A percentile compares a stretch with the other conserved stretches of the same genome.
These are phyloP conservation scores for Funneliformis mosseae DNA, from an alignment of 192 early-diverging fungal species.

Conservation along the genomic window DNA sequence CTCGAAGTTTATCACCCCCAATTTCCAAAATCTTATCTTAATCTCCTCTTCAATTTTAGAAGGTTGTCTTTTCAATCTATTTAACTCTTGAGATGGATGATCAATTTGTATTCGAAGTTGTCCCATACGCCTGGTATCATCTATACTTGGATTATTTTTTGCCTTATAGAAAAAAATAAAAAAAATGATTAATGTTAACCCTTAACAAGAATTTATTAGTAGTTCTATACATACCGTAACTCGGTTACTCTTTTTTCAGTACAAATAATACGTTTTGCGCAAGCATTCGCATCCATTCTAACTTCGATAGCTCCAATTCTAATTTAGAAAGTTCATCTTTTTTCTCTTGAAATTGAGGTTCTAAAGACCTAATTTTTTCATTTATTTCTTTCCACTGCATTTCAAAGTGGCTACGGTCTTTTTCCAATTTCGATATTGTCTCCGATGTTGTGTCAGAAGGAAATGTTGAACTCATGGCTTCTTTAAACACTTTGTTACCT, in stretches of 20 bases:
- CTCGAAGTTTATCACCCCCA: constrained; percentile 85
- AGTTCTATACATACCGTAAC: too few species aligned
- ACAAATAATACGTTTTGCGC: constrained; percentile 14
- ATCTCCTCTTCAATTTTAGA: constrained; percentile 77
- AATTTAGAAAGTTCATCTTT: constrained; percentile 58
- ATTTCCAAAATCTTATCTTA: constrained; percentile 82
- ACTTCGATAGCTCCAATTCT: constrained; percentile 65
- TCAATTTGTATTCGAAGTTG: constrained; percentile 54
- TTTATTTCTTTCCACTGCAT: constrained; percentile 48
- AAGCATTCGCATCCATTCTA: constrained; percentile 75
- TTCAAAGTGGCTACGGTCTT: constrained; percentile 63
- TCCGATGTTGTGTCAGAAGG: constrained; percentile 56
- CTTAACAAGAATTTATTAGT: too few species aligned
- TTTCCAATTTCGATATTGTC: constrained; percentile 57
- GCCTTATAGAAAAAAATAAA: too few species aligned
- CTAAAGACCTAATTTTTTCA: constrained; percentile 43
- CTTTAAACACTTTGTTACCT: constrained; percentile 70
- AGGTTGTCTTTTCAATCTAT: constrained; percentile 57
- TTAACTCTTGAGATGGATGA: constrained; percentile 48
- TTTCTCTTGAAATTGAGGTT: constrained; percentile 38
- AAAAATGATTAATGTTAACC: too few species aligned
- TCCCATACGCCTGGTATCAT: constrained; percentile 36
- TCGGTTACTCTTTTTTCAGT: too few species aligned
- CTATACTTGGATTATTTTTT: too few species aligned
- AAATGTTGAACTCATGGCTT: constrained; percentile 50